A percentile compares a stretch with the other conserved stretches of the same genome.
Conservation (phyloP, 2,329 filamentous ascomycete species). For the Botrytis byssoidea region DNA sequence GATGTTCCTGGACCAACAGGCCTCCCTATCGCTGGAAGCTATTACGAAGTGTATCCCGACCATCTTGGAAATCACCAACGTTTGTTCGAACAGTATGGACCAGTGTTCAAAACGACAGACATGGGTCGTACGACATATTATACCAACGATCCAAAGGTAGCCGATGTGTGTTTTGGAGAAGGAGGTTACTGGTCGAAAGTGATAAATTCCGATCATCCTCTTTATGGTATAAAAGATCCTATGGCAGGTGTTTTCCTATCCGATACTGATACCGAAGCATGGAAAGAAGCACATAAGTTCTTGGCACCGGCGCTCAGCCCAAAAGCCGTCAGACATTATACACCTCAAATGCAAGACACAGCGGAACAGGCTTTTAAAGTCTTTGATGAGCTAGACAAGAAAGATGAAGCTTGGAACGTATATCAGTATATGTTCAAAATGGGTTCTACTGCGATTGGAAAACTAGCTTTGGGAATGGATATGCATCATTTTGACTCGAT, state of each 20-base stretch:
- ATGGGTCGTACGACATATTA: constrained; percentile 41
- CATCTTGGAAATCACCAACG: constrained; percentile 45
- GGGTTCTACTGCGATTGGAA: constrained; percentile 45
- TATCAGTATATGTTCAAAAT: constrained; percentile 52
- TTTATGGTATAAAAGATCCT: constrained; percentile 25
- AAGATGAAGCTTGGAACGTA: constrained; percentile 45
- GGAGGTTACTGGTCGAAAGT: constrained; percentile 42
- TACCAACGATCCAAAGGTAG: constrained; percentile 42
- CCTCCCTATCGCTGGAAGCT: constrained; percentile 41
- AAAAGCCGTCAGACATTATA: constrained; percentile 42
- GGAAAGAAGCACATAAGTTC: constrained; percentile 27
- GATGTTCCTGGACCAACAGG: constrained; percentile 37
- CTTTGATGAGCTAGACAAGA: constrained; percentile 30
- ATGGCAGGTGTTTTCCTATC: constrained; percentile 27
- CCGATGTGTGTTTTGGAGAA: constrained; percentile 39
- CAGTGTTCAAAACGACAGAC: constrained; percentile 41
- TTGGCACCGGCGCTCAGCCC: constrained; percentile 29
- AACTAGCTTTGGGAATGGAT: constrained; percentile 46
- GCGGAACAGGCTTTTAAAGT: constrained; percentile 29
- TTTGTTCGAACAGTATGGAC: constrained; percentile 42
- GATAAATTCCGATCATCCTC: constrained; percentile 34
- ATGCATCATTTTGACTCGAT: constrained; percentile 45
- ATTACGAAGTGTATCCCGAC: constrained; percentile 43
- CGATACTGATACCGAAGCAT: constrained; percentile 28
- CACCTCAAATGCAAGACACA: constrained; percentile 28